Base-by-base conservation (phyloP, 1,284 basidiomycete species). In the Pseudozyma pruni region DNA sequence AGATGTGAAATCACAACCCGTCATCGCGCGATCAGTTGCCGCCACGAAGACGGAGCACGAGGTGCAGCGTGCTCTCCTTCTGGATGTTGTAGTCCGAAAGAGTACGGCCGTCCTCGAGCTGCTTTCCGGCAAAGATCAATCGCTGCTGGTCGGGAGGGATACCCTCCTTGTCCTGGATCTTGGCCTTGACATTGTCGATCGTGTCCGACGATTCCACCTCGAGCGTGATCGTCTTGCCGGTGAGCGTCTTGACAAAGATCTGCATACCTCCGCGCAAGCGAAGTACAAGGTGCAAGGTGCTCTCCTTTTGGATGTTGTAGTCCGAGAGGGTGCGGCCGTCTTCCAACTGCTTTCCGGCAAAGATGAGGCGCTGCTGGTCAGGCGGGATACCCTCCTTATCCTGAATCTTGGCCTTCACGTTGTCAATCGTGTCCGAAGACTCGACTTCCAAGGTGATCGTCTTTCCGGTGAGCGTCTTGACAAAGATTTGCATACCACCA, bases 191-290 rank as follows among this genome's bases (percentile, higher is more conserved):
- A 88, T 95, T 95, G 87, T 96, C 93, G 85, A 96, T 94, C 70
- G 94, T 94, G 87, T 95, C 93, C 62, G 90, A 60, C 86, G 87
- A 83, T 86, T 95, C 93, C 75, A 95, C 93, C 89, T 92, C 84
- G 87, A 92, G 52, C 80, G 93, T 95, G 87, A 96, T 95, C 75
- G 93, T 95, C 87, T 97, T 98, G 84, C 94, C 94, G 87, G 94
- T 97, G 74, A 98, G 91, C 88, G 91, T 80, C 79, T 81, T 81
- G 69, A 81, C 80, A 46, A 81, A 81, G 41, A 81, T 79, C 44
- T 81, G 79, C 79, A 81, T 80, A 73, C 91, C 91, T 83, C 91
- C 79, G 87, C 89, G 87, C 41, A 90, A 87, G 84, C 92, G 89
- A 64, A 98, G 89, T 69, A 98, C 95, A 71, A 98, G 86, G 85